Base-by-base conservation (phyloP, 345 rosid genomes). In the Salix caprea region DNA sequence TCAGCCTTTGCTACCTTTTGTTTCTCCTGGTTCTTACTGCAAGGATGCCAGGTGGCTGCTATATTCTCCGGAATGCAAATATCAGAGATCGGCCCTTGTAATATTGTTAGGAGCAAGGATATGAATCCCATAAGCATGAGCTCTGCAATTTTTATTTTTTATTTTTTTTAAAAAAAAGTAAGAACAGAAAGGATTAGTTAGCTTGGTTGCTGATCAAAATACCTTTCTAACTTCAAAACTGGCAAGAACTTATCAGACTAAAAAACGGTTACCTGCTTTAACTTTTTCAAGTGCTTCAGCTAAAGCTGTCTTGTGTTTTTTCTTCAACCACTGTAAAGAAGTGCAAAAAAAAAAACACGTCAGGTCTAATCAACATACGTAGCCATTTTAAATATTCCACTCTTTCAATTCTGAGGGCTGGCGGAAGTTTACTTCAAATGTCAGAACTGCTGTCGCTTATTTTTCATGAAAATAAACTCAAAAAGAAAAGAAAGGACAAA, bases 251-350 rank as follows among this genome's bases (percentile, higher is more conserved):
- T 32, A 21, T 61, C 54, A 13, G 5, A 60, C 6, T 23, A 40
- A 34, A 21, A 24, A 72, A 4, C 30, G 54, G 18, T 81, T 80
- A 94, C 98, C 98, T 76, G 94, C 90, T 83, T 96, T 96, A 60
- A 96, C 83, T 77, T 96, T 96, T 77, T 91, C 99, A n/a, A 96
- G 92, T 18, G 98, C 90, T 76, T 96, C 99, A 50, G 67, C 89
- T 3, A 94, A 78, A 79, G 95, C 97, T 76, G 86, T 85, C 77
- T 88, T 93, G 74, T 84, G 84, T 80, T 84, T 91, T 72, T 69
- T 91, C 73, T 82, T 82, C 44, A 96, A 77, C 94, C 94, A 91
- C 99, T 96, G 86, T 32, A 73, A 77, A 72, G 16, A 15, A 26
- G 14, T 6, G 32, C 39, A n/a, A 23, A 50, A 54, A 26, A 11